Evolutionary conservation across 768 basidiomycete genomes (phyloP).

Genomic region (Rhizopogon vinicolor): DNA sequence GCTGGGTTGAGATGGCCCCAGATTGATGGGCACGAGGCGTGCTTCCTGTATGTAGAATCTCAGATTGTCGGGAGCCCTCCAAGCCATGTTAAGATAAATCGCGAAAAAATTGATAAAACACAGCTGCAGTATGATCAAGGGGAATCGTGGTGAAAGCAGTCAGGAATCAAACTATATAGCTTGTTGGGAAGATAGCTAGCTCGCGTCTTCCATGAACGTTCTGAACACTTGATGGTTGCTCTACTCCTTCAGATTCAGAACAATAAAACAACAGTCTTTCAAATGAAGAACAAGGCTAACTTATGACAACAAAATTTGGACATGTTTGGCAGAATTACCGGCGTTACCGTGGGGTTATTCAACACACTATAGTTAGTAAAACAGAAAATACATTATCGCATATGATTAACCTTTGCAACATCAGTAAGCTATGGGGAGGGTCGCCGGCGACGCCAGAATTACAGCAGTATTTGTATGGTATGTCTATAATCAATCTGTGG

Average conservation of each 20-base stretch:
- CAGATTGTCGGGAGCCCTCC: slow-evolving; percentile 38
- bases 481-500: background rate
- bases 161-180: background rate
- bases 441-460: slow-evolving; percentile 20
- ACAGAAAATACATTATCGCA: background rate
- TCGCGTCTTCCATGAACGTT: background rate
- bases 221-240: background rate
- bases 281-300: background rate
- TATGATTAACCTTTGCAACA: background rate
- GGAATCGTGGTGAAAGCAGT: background rate
- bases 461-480: background rate
- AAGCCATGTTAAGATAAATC: slow-evolving; percentile 14
- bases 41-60: slow-evolving; percentile 43
- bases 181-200: background rate
- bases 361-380: background rate
- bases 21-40: slow-evolving; percentile 38
- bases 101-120: background rate
- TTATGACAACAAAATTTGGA: background rate
- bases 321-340: background rate
- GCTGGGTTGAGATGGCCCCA: slow-evolving; percentile 30
- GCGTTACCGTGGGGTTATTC: background rate
- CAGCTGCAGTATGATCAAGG: background rate
- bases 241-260: background rate
- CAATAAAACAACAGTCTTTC: background rate
- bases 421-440: background rate